Conservation (phyloP, 2,329 filamentous ascomycete genomes). For the Pestalotiopsis fici region DNA sequence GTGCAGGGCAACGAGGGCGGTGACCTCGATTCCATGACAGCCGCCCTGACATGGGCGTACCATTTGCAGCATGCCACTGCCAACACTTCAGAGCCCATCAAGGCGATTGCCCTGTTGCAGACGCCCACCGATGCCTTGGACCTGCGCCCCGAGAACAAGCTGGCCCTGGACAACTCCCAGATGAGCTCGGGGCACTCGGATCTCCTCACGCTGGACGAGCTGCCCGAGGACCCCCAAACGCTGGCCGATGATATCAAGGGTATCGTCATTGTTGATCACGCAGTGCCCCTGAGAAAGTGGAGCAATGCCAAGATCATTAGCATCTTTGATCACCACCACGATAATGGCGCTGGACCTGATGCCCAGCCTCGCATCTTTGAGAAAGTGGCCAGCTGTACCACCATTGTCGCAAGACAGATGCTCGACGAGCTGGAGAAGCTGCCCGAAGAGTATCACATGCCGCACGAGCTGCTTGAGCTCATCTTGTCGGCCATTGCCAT, state of each 20-base stretch:
- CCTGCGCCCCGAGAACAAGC: conserved; percentile 46
- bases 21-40: conserved; percentile 43
- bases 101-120: conserved; percentile 46
- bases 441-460: conserved; percentile 45
- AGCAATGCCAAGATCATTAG: conserved; percentile 39
- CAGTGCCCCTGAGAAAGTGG: conserved; percentile 43
- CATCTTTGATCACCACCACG: conserved; percentile 48
- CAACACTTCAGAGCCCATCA: conserved; percentile 41
- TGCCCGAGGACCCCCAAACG: conserved; percentile 46
- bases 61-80: conserved; percentile 43
- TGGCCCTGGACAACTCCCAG: conserved; percentile 42
- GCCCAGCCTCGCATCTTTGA: conserved; percentile 45
- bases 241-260: conserved; percentile 40
- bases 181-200: conserved; percentile 48
- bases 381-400: conserved; percentile 43
- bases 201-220: conserved; percentile 45
- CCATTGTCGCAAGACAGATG: conserved; percentile 45
- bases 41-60: conserved; percentile 47
- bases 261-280: conserved; percentile 47
- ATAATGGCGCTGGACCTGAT: conserved; percentile 38
- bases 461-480: conserved; percentile 48
- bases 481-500: conserved; percentile 47
- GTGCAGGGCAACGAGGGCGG: conserved; percentile 48
- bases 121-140: conserved; percentile 45
- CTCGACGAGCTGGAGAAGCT: conserved; percentile 44